A percentile compares a stretch with the other conserved stretches of the same genome.
Evolutionary conservation across 2,329 filamentous ascomycete genomes (phyloP).

Genomic region (Emericellopsis atlantica): DNA sequence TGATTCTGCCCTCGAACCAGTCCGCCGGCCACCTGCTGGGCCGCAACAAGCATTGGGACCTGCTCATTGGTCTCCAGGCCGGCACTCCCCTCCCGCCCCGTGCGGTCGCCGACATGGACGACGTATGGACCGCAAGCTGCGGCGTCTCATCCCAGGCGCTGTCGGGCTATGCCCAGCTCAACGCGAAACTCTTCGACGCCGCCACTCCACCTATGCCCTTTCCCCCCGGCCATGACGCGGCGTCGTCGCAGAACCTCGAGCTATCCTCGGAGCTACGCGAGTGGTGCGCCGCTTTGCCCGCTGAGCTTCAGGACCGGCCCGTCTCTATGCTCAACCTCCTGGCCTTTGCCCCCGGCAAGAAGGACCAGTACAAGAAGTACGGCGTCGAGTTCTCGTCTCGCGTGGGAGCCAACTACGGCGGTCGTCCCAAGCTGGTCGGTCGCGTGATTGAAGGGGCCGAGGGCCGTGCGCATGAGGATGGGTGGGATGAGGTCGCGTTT

Average conservation of each 20-base stretch:
- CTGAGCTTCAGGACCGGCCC: constrained; percentile 15
- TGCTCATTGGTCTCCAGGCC: too few relatives aligned
- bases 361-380: constrained; percentile 42
- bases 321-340: constrained; percentile 50
- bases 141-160: too few relatives aligned
- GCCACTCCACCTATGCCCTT: too few relatives aligned
- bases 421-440: constrained; percentile 48
- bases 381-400: constrained; percentile 35
- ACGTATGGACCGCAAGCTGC: too few relatives aligned
- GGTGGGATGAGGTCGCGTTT: constrained; percentile 52
- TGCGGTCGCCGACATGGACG: too few relatives aligned
- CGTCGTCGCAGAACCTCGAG: constrained; percentile 32
- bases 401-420: constrained; percentile 40
- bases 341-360: constrained; percentile 37
- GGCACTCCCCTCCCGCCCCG: too few relatives aligned
- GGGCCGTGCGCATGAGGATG: constrained; percentile 10
- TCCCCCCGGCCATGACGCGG: too few relatives aligned
- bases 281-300: constrained; percentile 35
- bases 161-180: too few relatives aligned
- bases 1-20: too few relatives aligned
- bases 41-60: too few relatives aligned
- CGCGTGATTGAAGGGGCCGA: constrained; percentile 27
- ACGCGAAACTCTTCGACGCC: too few relatives aligned
- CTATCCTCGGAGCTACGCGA: constrained; percentile 32
- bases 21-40: too few relatives aligned